These are phyloP conservation scores for Pterocarpus santalinus DNA, from an alignment of 306 rosid species.

Conservation along the genomic window DNA sequence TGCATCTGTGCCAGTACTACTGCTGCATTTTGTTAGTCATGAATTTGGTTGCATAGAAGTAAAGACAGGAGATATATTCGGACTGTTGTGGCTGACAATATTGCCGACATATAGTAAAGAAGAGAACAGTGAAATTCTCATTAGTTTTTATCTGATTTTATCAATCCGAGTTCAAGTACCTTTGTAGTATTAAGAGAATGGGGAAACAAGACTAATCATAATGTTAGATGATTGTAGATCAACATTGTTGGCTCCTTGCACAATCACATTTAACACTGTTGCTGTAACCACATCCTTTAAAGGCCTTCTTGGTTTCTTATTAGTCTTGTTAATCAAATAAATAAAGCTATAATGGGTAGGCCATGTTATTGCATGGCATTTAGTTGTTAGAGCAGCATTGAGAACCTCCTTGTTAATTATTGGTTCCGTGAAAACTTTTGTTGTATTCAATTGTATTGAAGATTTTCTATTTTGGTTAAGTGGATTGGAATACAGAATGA, in stretches of 20 bases:
- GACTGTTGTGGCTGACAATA: constrained; percentile 10
- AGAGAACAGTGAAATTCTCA: not conserved
- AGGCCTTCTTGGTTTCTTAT: constrained; percentile 8
- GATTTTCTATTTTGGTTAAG: constrained; percentile 24
- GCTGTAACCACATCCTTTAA: constrained; percentile 1
- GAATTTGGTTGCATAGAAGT: constrained; percentile 33
- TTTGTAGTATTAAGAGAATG: constrained; percentile 10
- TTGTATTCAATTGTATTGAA: constrained; percentile 11
- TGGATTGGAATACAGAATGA: constrained; percentile 34
- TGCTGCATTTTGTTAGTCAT: constrained; percentile 4
- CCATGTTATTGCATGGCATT: constrained; percentile 28
- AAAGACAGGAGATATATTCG: constrained; percentile 21
- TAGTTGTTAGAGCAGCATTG: constrained; percentile 26
- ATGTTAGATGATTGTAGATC: constrained; percentile 3
- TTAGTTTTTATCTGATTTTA: constrained; percentile 11
- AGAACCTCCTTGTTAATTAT: not conserved
- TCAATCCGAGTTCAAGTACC: not conserved
- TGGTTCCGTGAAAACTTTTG: constrained; percentile 3
- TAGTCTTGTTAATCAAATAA: constrained; percentile 9
- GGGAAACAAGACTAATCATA: constrained; percentile 36
- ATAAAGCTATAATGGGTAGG: constrained; percentile 19
- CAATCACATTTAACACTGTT: constrained; percentile 8
- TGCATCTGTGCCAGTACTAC: constrained; percentile 33
- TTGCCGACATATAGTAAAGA: constrained; percentile 19
- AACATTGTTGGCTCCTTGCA: not conserved